phyloP scores from a whole-genome alignment of 495 filamentous ascomycete genomes.

The Penicillium mononematosum region DNA sequence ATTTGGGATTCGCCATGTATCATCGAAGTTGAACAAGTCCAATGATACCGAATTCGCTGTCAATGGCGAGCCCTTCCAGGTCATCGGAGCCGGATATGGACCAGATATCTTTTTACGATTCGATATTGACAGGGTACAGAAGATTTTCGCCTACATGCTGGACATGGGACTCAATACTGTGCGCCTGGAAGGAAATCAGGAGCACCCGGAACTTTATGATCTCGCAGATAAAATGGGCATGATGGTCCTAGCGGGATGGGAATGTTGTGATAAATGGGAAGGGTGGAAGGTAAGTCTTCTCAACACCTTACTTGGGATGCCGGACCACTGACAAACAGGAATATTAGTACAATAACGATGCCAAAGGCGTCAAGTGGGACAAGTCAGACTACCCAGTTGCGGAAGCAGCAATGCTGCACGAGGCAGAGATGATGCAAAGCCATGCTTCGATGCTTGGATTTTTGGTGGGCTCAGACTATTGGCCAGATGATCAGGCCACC shows the following conservation, averaged over 20 bases:
- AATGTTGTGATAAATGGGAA: conserved; percentile 71
- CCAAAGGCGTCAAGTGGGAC: conserved; percentile 47
- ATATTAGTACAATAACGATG: conserved; percentile 54
- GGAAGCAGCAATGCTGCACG: conserved; percentile 55
- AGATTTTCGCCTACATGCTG: conserved; percentile 51
- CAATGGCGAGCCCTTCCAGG: conserved; percentile 57
- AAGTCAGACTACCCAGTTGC: conserved; percentile 55
- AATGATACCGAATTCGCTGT: conserved; percentile 57
- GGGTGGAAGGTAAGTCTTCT: conserved; percentile 47
- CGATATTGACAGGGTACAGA: conserved; percentile 39
- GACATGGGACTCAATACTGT: conserved; percentile 63
- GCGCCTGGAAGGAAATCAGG: conserved; percentile 63
- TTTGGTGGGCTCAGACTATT: conserved; percentile 62
- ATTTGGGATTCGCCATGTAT: conserved; percentile 59
- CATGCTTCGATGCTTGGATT: conserved; percentile 58
- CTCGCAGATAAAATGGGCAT: conserved; percentile 58
- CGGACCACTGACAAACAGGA: neutral
- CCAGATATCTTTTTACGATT: conserved; percentile 63
- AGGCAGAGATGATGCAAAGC: conserved; percentile 57
- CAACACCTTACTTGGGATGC: neutral
- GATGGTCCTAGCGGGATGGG: conserved; percentile 65
- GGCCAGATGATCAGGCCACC: conserved; percentile 58
- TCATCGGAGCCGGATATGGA: conserved; percentile 59
- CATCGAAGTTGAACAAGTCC: conserved; percentile 47
- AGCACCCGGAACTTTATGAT: conserved; percentile 59